A percentile compares a stretch with the other conserved stretches of the same genome.
These are phyloP conservation scores for Cladorrhinum sp. DNA, from an alignment of 2,329 filamentous ascomycete species.

Conservation along the genomic window DNA sequence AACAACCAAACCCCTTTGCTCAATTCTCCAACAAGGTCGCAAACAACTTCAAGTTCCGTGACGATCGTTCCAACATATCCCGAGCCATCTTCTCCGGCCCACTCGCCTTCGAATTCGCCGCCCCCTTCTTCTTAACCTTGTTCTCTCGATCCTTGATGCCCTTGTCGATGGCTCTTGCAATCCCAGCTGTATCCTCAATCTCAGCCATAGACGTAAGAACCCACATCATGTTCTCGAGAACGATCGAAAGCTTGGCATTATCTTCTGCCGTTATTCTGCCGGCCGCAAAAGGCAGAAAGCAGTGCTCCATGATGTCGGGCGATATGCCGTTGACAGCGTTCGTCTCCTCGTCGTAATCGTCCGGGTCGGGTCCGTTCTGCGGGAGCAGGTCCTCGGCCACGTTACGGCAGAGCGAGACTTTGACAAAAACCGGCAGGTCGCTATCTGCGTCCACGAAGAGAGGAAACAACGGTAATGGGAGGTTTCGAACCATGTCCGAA, in stretches of 20 bases:
- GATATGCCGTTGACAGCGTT: slow-evolving; percentile 42
- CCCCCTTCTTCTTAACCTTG: slow-evolving; percentile 40
- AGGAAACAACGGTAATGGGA: slow-evolving; percentile 56
- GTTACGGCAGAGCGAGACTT: slow-evolving; percentile 45
- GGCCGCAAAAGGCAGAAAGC: slow-evolving; percentile 65
- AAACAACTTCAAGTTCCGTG: slow-evolving; percentile 41
- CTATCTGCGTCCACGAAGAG: slow-evolving; percentile 48
- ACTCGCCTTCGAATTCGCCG: slow-evolving; percentile 22
- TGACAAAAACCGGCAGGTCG: slow-evolving; percentile 36
- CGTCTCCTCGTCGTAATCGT: slow-evolving; percentile 36
- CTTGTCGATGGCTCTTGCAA: slow-evolving; percentile 41
- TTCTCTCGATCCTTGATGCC: slow-evolving; percentile 49
- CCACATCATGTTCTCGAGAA: slow-evolving; percentile 64
- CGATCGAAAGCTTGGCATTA: slow-evolving; percentile 69
- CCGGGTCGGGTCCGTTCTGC: slow-evolving; percentile 41
- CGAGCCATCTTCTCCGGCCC: slow-evolving; percentile 41
- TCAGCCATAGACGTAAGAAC: slow-evolving; percentile 42
- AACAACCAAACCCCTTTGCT: no score
- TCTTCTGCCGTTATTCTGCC: slow-evolving; percentile 59
- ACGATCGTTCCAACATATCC: slow-evolving; percentile 44
- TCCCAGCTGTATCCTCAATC: slow-evolving; percentile 34
- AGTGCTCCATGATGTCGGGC: slow-evolving; percentile 47
- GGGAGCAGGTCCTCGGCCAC: slow-evolving; percentile 46
- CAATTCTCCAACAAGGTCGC: slow-evolving; percentile 29
- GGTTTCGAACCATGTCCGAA: slow-evolving; percentile 53